Base-by-base conservation (phyloP, 2,329 filamentous ascomycete genomes). In the Penicillium brevicompactum region DNA sequence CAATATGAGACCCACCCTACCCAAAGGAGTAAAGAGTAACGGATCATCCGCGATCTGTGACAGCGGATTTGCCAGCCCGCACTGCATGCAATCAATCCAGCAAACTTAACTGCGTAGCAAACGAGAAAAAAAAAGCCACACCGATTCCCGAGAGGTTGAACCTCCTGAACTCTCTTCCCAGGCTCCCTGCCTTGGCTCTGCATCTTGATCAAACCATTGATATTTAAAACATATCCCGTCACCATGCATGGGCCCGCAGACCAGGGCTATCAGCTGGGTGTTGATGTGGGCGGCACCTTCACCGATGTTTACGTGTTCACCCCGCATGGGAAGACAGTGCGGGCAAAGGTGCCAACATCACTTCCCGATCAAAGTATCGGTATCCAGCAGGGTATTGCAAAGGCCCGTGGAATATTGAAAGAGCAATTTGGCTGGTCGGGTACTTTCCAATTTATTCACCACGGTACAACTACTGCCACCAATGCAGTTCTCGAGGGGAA, bases 401-500 rank as follows among this genome's bases (percentile, higher is more conserved):
- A 80, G 57, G 76, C 73, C 2, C 73, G 75, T 21, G 64, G 69
- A 24, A 65, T 73, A 8, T 61, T 80, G 4, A 68, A 75, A 47
- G 66, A 72, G 2, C 67, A 70, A 18, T 75, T 74, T 56, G 57
- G 61, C 56, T 80, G 75, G 76, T 66, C 73, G 1, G 78, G 76
- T n/a, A 72, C 71, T 43, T 80, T 81, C 57, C 71, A 76, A 21
- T 79, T 76, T 59, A 78, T 81, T 46, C 78, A 81, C 48, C 78
- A 81, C 61, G 79, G 79, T 8, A 81, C 78, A 1, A 81, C 79
- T 2, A 77, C 76, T 10, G 78, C 74, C 2, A 82, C 79, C 1
- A 81, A 81, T 59, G 78, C 79, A 4, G 76, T 81, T 18, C 70
- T 81, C 2, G 79, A 82, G 59, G 76, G 76, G 21, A 80, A 81